Percentiles rank a stretch among this genome's conserved stretches.
These are phyloP conservation scores for Berberis vulgaris DNA, from an alignment of 164 flowering plant species.

Conservation along the genomic window DNA sequence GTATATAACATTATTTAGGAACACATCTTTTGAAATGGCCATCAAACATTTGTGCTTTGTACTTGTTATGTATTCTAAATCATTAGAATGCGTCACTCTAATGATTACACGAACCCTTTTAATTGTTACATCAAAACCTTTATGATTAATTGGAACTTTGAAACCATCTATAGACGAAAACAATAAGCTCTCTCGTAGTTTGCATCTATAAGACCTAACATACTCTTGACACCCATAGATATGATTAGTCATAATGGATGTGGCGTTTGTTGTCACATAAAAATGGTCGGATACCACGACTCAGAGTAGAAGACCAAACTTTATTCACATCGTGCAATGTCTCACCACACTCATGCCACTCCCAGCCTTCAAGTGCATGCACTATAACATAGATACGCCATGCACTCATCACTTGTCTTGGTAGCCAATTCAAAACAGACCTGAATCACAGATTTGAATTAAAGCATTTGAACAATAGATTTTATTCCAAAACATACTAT, in stretches of 20 bases:
- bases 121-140: too few species aligned
- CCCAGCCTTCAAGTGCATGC: slow-evolving; percentile 15
- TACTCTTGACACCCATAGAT: neutral
- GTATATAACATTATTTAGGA: too few species aligned
- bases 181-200: neutral
- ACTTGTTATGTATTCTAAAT: too few species aligned
- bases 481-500: too few species aligned
- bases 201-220: neutral
- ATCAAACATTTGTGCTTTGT: too few species aligned
- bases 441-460: too few species aligned
- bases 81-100: too few species aligned
- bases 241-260: neutral
- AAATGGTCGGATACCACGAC: slow-evolving; percentile 11
- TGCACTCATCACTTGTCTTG: slow-evolving; percentile 20
- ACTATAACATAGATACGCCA: slow-evolving; percentile 14
- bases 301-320: slow-evolving; percentile 8
- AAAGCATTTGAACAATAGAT: too few species aligned
- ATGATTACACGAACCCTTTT: too few species aligned
- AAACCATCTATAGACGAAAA: neutral
- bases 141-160: too few species aligned
- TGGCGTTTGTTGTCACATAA: neutral
- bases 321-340: slow-evolving; percentile 3
- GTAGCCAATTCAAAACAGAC: slow-evolving; percentile 12
- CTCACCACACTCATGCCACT: slow-evolving; percentile 12
- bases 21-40: too few species aligned